These are phyloP conservation scores for Phytophthora idaei DNA, from an alignment of 352 stramenopile species.

Conservation along the genomic window DNA sequence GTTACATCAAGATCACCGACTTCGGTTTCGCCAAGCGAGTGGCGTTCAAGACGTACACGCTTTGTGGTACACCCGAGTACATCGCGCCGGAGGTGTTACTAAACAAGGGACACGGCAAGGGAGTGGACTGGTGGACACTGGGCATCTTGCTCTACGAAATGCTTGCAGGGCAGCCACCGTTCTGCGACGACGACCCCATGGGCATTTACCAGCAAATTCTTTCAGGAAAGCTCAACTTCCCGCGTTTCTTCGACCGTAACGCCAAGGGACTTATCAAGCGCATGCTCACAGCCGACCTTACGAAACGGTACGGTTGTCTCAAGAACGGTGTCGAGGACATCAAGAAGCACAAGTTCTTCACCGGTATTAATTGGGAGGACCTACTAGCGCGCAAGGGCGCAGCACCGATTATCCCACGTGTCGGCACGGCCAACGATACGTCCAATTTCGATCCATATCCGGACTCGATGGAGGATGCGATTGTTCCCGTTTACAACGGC, in stretches of 20 bases:
- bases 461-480: constrained; percentile 91
- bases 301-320: constrained; percentile 96
- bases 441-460: constrained; percentile 98
- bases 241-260: constrained; percentile 94
- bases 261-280: constrained; percentile 97
- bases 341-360: constrained; percentile 97
- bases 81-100: constrained; percentile 92
- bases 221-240: constrained; percentile 94
- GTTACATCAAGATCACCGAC: constrained; percentile 97
- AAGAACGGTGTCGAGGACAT: constrained; percentile 96
- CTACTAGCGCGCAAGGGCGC: constrained; percentile 89
- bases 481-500: constrained; percentile 92
- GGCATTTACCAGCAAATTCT: constrained; percentile 97
- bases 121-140: constrained; percentile 97
- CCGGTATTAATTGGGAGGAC: constrained; percentile 91
- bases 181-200: constrained; percentile 97
- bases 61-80: constrained; percentile 95
- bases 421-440: constrained; percentile 92
- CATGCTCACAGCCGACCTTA: constrained; percentile 95
- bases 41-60: constrained; percentile 95
- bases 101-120: constrained; percentile 90
- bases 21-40: constrained; percentile 95
- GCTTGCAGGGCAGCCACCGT: constrained; percentile 95
- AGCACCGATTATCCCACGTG: constrained; percentile 93
- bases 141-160: constrained; percentile 98